These are phyloP conservation scores for Discostella pseudostelligera DNA, from an alignment of 108 stramenopile species.

Conservation along the genomic window DNA sequence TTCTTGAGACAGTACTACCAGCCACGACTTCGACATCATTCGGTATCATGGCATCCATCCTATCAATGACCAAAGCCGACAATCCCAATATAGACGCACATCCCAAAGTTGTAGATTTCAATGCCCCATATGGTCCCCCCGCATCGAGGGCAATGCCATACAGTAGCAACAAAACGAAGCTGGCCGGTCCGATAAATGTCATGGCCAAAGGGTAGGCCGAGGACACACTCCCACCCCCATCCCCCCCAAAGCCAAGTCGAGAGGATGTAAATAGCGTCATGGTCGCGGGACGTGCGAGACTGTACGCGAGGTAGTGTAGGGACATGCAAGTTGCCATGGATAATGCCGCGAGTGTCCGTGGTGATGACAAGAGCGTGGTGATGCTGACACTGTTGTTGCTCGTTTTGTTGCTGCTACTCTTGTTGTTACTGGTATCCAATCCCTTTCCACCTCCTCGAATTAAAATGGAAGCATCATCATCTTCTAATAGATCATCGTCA, in stretches of 20 bases:
- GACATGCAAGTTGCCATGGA: conserved; percentile 49
- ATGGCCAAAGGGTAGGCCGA: conserved; percentile 51
- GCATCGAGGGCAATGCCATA: conserved; percentile 23
- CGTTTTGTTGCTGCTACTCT: no score
- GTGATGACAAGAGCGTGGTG: neutral
- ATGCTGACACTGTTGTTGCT: no score
- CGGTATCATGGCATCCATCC: conserved; percentile 12
- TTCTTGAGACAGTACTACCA: conserved; percentile 19
- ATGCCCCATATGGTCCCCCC: conserved; percentile 27
- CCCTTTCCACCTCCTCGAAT: no score
- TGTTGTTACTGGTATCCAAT: no score
- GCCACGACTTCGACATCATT: conserved; percentile 8
- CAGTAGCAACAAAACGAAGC: conserved; percentile 30
- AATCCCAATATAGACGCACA: conserved; percentile 30
- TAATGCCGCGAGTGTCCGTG: conserved; percentile 36
- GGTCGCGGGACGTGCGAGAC: conserved; percentile 50
- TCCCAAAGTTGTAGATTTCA: conserved; percentile 23
- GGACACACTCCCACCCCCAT: neutral
- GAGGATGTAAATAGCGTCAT: conserved; percentile 52
- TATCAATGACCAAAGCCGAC: conserved; percentile 15
- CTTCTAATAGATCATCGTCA: no score
- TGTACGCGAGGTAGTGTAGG: conserved; percentile 45
- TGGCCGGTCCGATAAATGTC: conserved; percentile 38
- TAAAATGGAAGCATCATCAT: no score
- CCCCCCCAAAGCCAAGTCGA: conserved; percentile 35